These are phyloP conservation scores for Lumnitzera littorea DNA, from an alignment of 345 rosid species.

Conservation along the genomic window DNA sequence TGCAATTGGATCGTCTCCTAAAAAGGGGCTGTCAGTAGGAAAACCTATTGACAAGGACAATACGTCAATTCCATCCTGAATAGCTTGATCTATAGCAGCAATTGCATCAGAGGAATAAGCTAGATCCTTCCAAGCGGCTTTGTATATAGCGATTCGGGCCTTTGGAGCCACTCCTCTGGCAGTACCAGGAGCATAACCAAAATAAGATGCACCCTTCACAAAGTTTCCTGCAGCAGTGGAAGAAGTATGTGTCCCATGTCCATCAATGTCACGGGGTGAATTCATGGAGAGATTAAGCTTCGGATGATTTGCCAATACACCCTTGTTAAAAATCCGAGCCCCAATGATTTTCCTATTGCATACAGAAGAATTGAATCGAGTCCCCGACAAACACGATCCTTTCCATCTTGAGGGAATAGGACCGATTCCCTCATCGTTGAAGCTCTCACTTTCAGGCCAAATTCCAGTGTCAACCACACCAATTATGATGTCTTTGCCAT, in stretches of 20 bases:
- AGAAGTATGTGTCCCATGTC: constrained; percentile 47
- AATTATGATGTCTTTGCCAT: constrained; percentile 27
- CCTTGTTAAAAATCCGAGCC: constrained; percentile 29
- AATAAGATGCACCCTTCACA: constrained; percentile 30
- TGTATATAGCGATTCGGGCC: constrained; percentile 31
- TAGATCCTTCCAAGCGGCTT: constrained; percentile 27
- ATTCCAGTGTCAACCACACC: constrained; percentile 42
- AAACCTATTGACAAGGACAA: constrained; percentile 31
- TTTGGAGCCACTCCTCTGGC: constrained; percentile 37
- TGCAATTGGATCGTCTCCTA: constrained; percentile 29
- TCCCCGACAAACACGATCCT: constrained; percentile 22
- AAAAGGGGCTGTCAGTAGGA: neutral
- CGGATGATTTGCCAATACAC: constrained; percentile 29
- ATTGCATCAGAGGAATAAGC: constrained; percentile 30
- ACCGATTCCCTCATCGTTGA: constrained; percentile 25
- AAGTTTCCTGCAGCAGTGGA: constrained; percentile 41
- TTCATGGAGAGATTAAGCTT: constrained; percentile 13
- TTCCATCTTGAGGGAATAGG: constrained; percentile 33
- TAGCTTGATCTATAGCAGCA: constrained; percentile 48
- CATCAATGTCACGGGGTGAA: constrained; percentile 25
- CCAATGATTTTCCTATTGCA: constrained; percentile 45
- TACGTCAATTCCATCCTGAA: constrained; percentile 36
- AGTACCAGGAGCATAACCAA: constrained; percentile 30
- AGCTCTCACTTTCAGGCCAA: constrained; percentile 47
- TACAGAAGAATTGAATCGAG: constrained; percentile 19